Base-by-base conservation (phyloP, 2,329 filamentous ascomycete species). In the Penicillium hordei region DNA sequence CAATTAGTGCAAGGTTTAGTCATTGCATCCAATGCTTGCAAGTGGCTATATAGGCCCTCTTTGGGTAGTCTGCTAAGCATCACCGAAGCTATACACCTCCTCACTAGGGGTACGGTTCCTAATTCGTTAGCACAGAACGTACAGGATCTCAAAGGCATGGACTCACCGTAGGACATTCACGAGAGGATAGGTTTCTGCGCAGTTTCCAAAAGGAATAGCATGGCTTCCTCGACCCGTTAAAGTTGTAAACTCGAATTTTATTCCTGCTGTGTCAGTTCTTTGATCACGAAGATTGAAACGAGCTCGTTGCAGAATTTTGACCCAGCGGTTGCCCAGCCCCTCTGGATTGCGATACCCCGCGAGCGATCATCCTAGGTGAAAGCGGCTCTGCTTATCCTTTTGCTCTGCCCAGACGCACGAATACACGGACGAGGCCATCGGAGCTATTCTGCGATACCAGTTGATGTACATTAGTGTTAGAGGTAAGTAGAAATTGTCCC, bases 161-260 rank as follows among this genome's bases (percentile, higher is more conserved):
- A 31, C 43, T 45, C 25, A 45, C 43, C 25, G 43, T 31, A 45
- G 25, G 13, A 45, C 0, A 8, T 13, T 12, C n/a, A 7, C 17
- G 9, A 45, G 43, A 31, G 43, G 43, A 31, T 45, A 45, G 8
- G 43, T 45, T 31, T 45, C 43, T 19, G 17, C 43, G 6, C 43
- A 45, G 25, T 45, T 45, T 45, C 43, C 43, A 31, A 8, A 45
- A 8, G 17, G 5, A 31, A 31, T n/a, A 31, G 3, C 0, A 19
- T 8, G 3, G 25, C 5, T 0, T 13, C 0, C 6, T n/a, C 15
- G 9, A 29, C 13, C 5, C 17, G 0, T 19, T 19, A 29, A 12
- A n/a, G 1, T 3, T 29, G 25, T 5, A 29, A 1, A 7, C 10
- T 7, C 4, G 0, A 13, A 13, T 15, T n/a, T 19, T 19, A 45